These are phyloP conservation scores for Quercus bicolor DNA, from an alignment of 306 rosid genomes.

Conservation along the genomic window DNA sequence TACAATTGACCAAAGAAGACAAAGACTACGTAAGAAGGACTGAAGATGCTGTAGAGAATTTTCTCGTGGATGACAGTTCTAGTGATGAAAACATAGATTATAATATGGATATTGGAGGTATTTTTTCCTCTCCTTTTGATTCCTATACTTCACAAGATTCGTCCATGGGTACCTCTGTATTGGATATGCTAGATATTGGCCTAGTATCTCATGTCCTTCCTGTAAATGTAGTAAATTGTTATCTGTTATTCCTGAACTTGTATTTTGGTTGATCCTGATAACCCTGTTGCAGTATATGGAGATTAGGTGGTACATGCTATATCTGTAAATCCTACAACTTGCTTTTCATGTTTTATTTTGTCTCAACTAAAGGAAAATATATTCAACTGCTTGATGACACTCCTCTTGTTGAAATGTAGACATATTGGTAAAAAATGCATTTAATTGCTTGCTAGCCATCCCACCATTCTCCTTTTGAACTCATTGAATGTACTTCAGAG, in stretches of 20 bases:
- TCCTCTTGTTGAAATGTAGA: no score
- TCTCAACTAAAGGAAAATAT: not conserved
- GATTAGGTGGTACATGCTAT: not conserved
- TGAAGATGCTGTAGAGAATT: constrained; percentile 81
- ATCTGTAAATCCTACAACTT: not conserved
- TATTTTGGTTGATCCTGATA: not conserved
- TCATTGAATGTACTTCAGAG: no score
- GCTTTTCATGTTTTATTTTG: constrained; percentile 6
- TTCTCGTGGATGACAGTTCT: constrained; percentile 87
- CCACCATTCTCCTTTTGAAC: no score
- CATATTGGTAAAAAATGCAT: no score
- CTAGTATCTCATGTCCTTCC: not conserved
- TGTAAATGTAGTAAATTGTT: not conserved
- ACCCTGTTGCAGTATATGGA: not conserved
- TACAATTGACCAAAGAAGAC: constrained; percentile 87
- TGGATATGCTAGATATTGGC: not conserved
- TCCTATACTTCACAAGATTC: constrained; percentile 11
- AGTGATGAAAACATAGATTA: constrained; percentile 86
- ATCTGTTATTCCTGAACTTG: not conserved
- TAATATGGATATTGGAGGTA: constrained; percentile 75
- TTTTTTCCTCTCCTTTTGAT: not conserved
- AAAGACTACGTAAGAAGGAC: constrained; percentile 58
- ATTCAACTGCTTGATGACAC: not conserved
- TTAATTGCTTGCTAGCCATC: no score
- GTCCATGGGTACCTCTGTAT: not conserved